Percentiles rank a stretch among this genome's conserved stretches.
Conservation (phyloP, 768 basidiomycete species). For the Lentinus brumalis region DNA sequence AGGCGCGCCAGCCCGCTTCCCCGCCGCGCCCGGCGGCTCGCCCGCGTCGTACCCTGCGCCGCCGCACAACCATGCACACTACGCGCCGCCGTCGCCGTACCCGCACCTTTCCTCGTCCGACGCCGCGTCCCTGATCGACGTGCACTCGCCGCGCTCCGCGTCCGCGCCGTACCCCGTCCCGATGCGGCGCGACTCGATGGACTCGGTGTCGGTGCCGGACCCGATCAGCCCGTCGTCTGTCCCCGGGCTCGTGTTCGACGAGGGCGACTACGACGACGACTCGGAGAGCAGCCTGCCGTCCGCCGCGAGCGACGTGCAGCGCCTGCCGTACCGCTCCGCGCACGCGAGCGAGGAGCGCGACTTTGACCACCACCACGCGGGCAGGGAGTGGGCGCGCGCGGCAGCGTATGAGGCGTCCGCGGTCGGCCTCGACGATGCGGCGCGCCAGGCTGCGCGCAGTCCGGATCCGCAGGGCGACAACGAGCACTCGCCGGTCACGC, state of each 20-base stretch:
- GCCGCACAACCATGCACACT: not conserved
- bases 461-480: constrained; percentile 1
- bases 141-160: constrained; percentile 21
- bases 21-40: not conserved
- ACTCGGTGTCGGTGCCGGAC: constrained; percentile 23
- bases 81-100: not conserved
- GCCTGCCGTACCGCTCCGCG: constrained; percentile 19
- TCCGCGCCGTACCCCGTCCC: constrained; percentile 16
- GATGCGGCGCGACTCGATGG: constrained; percentile 24
- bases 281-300: constrained; percentile 32
- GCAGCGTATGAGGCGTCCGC: not conserved
- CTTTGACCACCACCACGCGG: not conserved
- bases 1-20: constrained; percentile 3
- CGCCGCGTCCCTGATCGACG: constrained; percentile 15
- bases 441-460: constrained; percentile 1
- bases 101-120: constrained; percentile 1
- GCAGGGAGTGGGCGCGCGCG: constrained; percentile 11
- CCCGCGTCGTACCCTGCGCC: constrained; percentile 6
- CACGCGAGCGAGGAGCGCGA: constrained; percentile 16
- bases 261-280: constrained; percentile 32
- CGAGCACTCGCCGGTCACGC: constrained; percentile 3
- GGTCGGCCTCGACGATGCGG: constrained; percentile 2
- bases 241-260: constrained; percentile 31
- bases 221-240: constrained; percentile 32
- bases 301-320: constrained; percentile 28